Base-by-base conservation (phyloP, 2,329 filamentous ascomycete genomes). In the Colletotrichum incanum region DNA sequence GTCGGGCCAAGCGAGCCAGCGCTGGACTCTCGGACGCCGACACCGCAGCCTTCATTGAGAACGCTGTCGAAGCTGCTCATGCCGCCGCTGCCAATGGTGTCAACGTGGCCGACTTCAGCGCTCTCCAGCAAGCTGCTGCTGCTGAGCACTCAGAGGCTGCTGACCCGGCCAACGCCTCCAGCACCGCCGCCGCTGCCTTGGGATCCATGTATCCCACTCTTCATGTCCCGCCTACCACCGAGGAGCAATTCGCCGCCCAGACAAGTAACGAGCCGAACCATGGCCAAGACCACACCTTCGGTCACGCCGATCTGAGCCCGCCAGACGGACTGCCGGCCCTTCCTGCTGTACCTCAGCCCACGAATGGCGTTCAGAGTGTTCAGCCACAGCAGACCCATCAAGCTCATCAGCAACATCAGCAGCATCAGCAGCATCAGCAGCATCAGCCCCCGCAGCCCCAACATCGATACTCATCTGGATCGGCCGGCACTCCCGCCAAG, bases 211-310 rank as follows among this genome's bases (percentile, higher is more conserved):
- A 90, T 76, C 89, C 89, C 6, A 89, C 88, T 1, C 81, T 91
- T 3, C 88, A 90, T 74, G 86, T 90, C 3, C 88, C 89, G 3
- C 84, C 86, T 28, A 83, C 87, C 3, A 90, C 89, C 0, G 88
- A 90, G 76, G 88, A 90, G 80, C 87, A 89, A 20, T 91, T 91
- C 78, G 87, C 87, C 7, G 84, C 85, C n/a, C 88, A 90, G 76
- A 79, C 82, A 2, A 80, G 81, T 16, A 79, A 76, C 54, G 84
- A 84, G 16, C 71, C 74, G 23, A 80, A 82, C n/a, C 80, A 78
- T 62, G 61, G 62, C 9, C 79, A 81, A 45, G 78, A 83, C 49
- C 79, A 83, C n/a, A 77, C 82, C 47, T 80, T 79, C 61, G 77
- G 78, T 23, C 77, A 80, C 20, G 78, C 78, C 43, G 79, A 82